Percentiles rank a stretch among this genome's conserved stretches.
Evolutionary conservation across 352 stramenopile species (phyloP).

Genomic region (Phytopythium mirpurense): DNA sequence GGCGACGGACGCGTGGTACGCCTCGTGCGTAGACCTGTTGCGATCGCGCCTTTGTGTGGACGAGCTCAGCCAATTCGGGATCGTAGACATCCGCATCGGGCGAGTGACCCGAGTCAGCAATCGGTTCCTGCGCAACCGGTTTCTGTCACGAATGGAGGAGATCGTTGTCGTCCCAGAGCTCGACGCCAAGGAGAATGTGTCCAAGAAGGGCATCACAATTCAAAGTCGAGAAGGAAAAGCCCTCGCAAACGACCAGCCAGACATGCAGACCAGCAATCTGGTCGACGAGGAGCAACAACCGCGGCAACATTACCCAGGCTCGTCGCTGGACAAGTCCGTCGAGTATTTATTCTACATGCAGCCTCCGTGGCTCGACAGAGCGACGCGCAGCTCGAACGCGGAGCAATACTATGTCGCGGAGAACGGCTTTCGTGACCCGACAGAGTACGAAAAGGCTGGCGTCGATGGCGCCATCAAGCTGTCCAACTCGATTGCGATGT

Average conservation of each 20-base stretch:
- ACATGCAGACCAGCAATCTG: constrained; percentile 6
- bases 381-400: constrained; percentile 20
- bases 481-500: constrained; percentile 64
- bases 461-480: constrained; percentile 61
- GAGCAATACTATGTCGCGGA: constrained; percentile 66
- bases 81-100: constrained; percentile 66
- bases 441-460: constrained; percentile 40
- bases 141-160: constrained; percentile 80
- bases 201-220: constrained; percentile 71
- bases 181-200: constrained; percentile 74
- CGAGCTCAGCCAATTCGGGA: constrained; percentile 49
- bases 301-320: constrained; percentile 12
- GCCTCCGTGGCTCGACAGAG: constrained; percentile 34
- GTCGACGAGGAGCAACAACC: constrained; percentile 4
- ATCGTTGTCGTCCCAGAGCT: constrained; percentile 50
- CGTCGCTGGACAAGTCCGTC: constrained; percentile 45
- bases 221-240: constrained; percentile 17
- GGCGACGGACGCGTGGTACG: constrained; percentile 76
- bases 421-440: constrained; percentile 56
- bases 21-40: constrained; percentile 79
- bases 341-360: constrained; percentile 84
- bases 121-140: constrained; percentile 81
- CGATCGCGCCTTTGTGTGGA: constrained; percentile 55
- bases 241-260: not conserved
- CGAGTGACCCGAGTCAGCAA: constrained; percentile 89